Evolutionary conservation across 306 rosid genomes (phyloP).

Genomic region (Cucumis hystrix): DNA sequence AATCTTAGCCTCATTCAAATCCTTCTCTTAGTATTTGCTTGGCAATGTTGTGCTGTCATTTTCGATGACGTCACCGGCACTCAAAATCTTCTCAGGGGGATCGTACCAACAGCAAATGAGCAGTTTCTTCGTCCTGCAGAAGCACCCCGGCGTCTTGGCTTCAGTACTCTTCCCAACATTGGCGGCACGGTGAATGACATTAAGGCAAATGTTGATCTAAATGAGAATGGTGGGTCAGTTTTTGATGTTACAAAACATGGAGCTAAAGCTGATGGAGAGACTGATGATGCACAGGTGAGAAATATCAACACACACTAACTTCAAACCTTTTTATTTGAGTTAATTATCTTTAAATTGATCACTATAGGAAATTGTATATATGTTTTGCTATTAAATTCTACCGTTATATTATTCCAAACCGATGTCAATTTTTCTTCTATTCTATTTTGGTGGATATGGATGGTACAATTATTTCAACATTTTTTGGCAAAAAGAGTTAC

Average conservation of each 20-base stretch:
- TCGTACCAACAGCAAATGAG: no score
- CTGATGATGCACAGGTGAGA: conserved; percentile 1
- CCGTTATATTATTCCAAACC: not conserved
- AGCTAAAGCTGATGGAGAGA: conserved; percentile 1
- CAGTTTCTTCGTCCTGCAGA: not conserved
- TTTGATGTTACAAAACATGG: conserved; percentile 2
- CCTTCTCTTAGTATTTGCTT: not conserved
- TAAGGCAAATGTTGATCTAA: not conserved
- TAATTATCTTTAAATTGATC: no score
- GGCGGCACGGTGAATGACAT: not conserved
- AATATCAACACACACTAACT: not conserved
- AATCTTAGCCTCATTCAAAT: not conserved
- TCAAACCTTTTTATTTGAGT: not conserved
- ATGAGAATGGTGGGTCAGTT: not conserved
- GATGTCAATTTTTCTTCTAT: not conserved
- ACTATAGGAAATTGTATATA: no score
- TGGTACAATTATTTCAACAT: no score
- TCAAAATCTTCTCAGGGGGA: not conserved
- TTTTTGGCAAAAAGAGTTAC: no score
- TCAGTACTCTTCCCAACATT: not conserved
- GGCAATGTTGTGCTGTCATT: not conserved
- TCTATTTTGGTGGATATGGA: no score
- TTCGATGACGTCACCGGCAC: not conserved
- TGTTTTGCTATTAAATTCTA: no score
- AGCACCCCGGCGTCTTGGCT: not conserved